Conservation (phyloP, 169 alveolate genomes). For the Cyclospora cayetanensis region DNA sequence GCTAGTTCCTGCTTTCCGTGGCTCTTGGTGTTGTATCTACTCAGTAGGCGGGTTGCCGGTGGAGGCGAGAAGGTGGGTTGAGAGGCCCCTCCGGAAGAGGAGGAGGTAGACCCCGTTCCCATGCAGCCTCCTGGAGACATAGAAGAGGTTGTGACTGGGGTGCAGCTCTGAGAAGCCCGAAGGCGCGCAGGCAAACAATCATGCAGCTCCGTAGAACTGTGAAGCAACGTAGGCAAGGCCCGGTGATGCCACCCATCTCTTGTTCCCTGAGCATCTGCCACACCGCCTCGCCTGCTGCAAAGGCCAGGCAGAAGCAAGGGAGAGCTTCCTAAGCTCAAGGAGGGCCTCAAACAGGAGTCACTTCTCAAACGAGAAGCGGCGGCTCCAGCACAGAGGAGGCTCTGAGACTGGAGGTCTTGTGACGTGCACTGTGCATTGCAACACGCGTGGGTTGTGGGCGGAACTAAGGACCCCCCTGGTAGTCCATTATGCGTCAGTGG, state of each 20-base stretch:
- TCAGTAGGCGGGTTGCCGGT: not conserved
- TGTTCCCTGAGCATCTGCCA: not conserved
- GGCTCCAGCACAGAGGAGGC: not conserved
- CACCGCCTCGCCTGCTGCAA: not conserved
- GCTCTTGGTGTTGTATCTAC: not conserved
- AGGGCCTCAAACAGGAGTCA: not conserved
- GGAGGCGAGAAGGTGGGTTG: conserved; percentile 10
- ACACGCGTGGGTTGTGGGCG: not conserved
- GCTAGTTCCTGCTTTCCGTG: not conserved
- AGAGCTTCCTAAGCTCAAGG: not conserved
- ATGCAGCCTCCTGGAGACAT: not conserved
- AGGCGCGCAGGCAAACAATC: not conserved
- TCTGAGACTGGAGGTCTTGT: not conserved
- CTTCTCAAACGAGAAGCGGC: not conserved
- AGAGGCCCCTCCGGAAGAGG: conserved; percentile 2
- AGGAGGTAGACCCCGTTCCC: not conserved
- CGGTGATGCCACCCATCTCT: not conserved
- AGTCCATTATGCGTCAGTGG: not conserved
- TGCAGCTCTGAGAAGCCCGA: not conserved
- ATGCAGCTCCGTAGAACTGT: not conserved
- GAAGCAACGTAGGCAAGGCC: not conserved
- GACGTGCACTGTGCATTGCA: conserved; percentile 4
- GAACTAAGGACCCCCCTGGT: not conserved
- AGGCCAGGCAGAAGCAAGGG: conserved; percentile 35
- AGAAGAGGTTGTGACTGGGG: not conserved